These are phyloP conservation scores for Cytospora schulzeri DNA, from an alignment of 2,329 filamentous ascomycete genomes.

Conservation along the genomic window DNA sequence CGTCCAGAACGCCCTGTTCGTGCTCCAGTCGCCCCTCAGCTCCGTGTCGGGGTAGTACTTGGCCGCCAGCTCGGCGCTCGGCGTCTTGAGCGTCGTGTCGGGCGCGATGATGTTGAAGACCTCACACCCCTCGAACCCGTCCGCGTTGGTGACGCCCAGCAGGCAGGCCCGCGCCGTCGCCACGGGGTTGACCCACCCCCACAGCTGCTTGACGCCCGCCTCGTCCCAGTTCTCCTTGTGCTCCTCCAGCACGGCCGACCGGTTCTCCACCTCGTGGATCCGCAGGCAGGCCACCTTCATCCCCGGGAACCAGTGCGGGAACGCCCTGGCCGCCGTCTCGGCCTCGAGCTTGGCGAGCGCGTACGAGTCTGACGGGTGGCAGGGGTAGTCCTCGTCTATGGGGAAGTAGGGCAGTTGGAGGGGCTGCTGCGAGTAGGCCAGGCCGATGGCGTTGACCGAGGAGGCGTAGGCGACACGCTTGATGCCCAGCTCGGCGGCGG, in stretches of 20 bases:
- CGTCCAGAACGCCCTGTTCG: conserved; percentile 33
- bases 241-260: conserved; percentile 36
- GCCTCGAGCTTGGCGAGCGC: conserved; percentile 41
- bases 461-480: conserved; percentile 40
- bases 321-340: conserved; percentile 38
- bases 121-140: conserved; percentile 34
- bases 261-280: conserved; percentile 40
- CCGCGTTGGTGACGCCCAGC: conserved; percentile 34
- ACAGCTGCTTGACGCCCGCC: conserved; percentile 39
- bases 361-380: conserved; percentile 39
- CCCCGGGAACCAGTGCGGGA: conserved; percentile 41
- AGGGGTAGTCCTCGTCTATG: conserved; percentile 38
- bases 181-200: conserved; percentile 40
- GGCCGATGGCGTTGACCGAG: conserved; percentile 42
- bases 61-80: conserved; percentile 2
- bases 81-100: conserved; percentile 31
- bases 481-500: conserved; percentile 40
- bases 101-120: conserved; percentile 41
- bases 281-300: conserved; percentile 42
- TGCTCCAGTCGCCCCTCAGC: conserved; percentile 31
- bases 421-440: conserved; percentile 41
- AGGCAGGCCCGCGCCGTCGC: conserved; percentile 41
- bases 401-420: conserved; percentile 41
- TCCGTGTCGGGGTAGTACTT: conserved; percentile 34
- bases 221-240: conserved; percentile 39